phyloP scores from a whole-genome alignment of 2,329 filamentous ascomycete genomes.

The Uncinocarpus reesii region DNA sequence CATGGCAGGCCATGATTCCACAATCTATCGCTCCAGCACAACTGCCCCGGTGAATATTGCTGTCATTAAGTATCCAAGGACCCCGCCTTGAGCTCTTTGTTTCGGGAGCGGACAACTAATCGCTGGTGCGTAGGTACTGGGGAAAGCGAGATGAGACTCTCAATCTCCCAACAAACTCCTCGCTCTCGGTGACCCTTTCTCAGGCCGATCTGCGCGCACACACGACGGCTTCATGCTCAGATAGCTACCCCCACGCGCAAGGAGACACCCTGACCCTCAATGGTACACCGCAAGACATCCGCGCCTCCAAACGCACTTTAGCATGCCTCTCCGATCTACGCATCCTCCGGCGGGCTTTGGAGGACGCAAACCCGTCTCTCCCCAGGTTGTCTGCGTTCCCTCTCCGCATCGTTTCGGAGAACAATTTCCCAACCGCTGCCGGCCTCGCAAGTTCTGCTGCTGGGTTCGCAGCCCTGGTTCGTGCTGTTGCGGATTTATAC shows the following conservation, averaged over 20 bases:
- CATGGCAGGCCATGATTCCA: conserved; percentile 23
- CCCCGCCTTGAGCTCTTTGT: conserved; percentile 16
- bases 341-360: conserved; percentile 62
- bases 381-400: conserved; percentile 68
- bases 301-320: conserved; percentile 75
- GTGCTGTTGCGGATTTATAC: conserved; percentile 83
- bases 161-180: conserved; percentile 96
- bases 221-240: conserved; percentile 86
- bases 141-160: conserved; percentile 89
- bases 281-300: conserved; percentile 66
- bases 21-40: conserved; percentile 81
- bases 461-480: conserved; percentile 58
- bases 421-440: conserved; percentile 98
- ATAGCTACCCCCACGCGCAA: conserved; percentile 50
- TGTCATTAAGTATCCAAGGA: conserved; percentile 68
- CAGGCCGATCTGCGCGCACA: conserved; percentile 89
- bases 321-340: conserved; percentile 86
- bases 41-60: conserved; percentile 97
- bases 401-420: conserved; percentile 82
- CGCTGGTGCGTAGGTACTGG: conserved; percentile 60
- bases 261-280: conserved; percentile 72
- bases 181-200: conserved; percentile 89
- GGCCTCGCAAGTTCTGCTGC: conserved; percentile 62
- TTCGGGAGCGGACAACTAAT: conserved; percentile 11
- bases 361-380: conserved; percentile 60